Evolutionary conservation across 176 grass and related monocot genomes (phyloP).

Genomic region (Neostapfia colusana): DNA sequence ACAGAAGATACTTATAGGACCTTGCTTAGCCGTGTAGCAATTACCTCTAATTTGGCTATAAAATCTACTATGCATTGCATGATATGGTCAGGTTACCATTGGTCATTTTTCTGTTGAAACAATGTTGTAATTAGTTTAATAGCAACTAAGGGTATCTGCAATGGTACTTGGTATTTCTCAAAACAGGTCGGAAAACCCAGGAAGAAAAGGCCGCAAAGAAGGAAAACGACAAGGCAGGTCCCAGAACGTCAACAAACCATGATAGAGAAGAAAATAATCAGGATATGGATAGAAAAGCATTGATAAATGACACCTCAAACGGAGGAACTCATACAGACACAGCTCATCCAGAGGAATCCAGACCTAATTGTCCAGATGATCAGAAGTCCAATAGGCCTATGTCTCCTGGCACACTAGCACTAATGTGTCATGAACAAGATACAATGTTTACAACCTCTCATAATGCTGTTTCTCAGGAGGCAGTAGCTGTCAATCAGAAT

Average conservation of each 20-base stretch:
- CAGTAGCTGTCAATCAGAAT: slow-evolving; percentile 44
- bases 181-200: slow-evolving; percentile 52
- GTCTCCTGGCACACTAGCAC: slow-evolving; percentile 85
- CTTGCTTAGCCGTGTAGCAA: slow-evolving; percentile 5
- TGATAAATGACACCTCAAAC: slow-evolving; percentile 47
- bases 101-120: slow-evolving; percentile 15
- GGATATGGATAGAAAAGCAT: slow-evolving; percentile 44
- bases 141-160: not conserved
- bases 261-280: slow-evolving; percentile 50
- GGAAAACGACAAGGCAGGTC: slow-evolving; percentile 42
- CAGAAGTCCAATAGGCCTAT: slow-evolving; percentile 70
- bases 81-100: not conserved
- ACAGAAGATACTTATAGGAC: not conserved
- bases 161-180: slow-evolving; percentile 11
- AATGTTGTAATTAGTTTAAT: not conserved
- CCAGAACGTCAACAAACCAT: slow-evolving; percentile 46
- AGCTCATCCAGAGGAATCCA: slow-evolving; percentile 51
- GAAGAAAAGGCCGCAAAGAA: slow-evolving; percentile 54
- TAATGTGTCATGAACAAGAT: slow-evolving; percentile 89
- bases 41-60: not conserved
- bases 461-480: slow-evolving; percentile 38
- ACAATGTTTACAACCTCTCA: slow-evolving; percentile 59
- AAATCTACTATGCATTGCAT: not conserved
- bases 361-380: slow-evolving; percentile 46
- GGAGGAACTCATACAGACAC: slow-evolving; percentile 45